Percentiles rank a stretch among this genome's conserved stretches.
Evolutionary conservation across 371 early-diverging fungal genomes (phyloP).

Genomic region (Mucor velutinosus): DNA sequence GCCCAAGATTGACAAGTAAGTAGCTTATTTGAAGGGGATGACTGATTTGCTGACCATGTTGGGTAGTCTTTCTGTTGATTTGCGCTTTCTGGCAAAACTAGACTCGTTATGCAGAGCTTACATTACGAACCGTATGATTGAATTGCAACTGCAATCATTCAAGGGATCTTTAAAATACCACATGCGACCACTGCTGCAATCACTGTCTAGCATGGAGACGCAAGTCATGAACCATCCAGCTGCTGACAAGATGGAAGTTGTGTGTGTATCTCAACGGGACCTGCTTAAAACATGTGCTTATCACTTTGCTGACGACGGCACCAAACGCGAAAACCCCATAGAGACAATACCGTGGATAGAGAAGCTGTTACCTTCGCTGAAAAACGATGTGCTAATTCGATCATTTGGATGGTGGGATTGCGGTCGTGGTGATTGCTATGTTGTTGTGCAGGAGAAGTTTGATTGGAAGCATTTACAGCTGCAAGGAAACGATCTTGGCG

Average conservation of each 20-base stretch:
- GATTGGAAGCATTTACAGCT: constrained; percentile 33
- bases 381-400: constrained; percentile 43
- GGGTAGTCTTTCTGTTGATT: constrained; percentile 41
- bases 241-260: constrained; percentile 47
- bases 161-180: constrained; percentile 28
- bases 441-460: constrained; percentile 44
- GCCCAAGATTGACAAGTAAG: constrained; percentile 33
- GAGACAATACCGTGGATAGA: constrained; percentile 41
- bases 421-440: constrained; percentile 50
- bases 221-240: constrained; percentile 46
- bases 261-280: constrained; percentile 47
- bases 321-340: constrained; percentile 20
- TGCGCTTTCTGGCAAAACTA: constrained; percentile 49
- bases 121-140: constrained; percentile 51
- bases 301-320: constrained; percentile 4
- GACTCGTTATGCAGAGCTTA: constrained; percentile 52
- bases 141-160: constrained; percentile 37
- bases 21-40: neutral
- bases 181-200: constrained; percentile 40
- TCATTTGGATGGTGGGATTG: constrained; percentile 53
- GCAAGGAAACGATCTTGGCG: constrained; percentile 31
- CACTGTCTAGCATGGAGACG: constrained; percentile 34
- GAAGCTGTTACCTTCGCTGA: constrained; percentile 26
- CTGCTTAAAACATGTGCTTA: constrained; percentile 40
- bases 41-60: neutral